phyloP scores from a whole-genome alignment of 768 basidiomycete species.

The Trametopsis cervina region DNA sequence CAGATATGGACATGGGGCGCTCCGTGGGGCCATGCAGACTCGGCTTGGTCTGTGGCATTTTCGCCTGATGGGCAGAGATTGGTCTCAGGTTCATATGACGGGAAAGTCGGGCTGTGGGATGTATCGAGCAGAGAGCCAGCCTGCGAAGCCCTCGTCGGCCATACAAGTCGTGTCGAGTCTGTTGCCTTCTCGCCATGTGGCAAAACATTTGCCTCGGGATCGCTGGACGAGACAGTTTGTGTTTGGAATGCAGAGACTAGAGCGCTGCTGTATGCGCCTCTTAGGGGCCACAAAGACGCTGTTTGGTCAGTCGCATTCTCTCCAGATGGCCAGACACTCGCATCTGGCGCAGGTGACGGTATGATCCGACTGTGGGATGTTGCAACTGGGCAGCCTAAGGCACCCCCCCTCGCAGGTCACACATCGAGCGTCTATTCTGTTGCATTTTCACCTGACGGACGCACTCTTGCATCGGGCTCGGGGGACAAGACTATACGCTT shows the following conservation, averaged over 20 bases:
- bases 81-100: neutral
- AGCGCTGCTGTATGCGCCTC: no score
- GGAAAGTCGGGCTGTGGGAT: neutral
- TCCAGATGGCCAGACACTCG: no score
- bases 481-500: slow-evolving; percentile 28
- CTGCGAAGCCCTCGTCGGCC: neutral
- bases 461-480: slow-evolving; percentile 33
- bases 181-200: neutral
- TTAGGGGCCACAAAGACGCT: slow-evolving; percentile 11
- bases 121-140: neutral
- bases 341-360: slow-evolving; percentile 14
- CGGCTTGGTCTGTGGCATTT: slow-evolving; percentile 12
- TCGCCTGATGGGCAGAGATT: slow-evolving; percentile 13
- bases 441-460: slow-evolving; percentile 38
- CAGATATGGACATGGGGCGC: no score
- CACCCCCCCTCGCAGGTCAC: slow-evolving; percentile 13
- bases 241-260: no score
- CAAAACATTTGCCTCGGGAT: no score
- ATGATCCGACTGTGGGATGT: no score
- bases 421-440: slow-evolving; percentile 25
- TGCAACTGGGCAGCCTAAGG: no score
- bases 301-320: slow-evolving; percentile 20
- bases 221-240: no score
- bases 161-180: neutral
- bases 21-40: neutral